Conservation (phyloP, 345 rosid genomes). For the Heritiera fomes region DNA sequence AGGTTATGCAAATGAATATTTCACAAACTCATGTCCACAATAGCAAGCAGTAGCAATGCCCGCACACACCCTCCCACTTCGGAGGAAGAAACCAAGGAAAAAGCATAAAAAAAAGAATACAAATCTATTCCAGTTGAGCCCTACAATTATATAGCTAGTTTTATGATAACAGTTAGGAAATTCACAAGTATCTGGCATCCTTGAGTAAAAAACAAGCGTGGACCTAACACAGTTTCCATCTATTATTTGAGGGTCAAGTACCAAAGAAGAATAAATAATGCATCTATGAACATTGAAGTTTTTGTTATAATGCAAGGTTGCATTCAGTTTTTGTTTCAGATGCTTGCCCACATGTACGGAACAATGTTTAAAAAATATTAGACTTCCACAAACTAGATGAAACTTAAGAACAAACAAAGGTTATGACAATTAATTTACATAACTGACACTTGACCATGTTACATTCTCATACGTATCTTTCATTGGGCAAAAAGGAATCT, state of each 20-base stretch:
- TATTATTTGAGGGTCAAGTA: background rate
- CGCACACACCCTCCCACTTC: background rate
- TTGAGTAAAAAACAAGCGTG: background rate
- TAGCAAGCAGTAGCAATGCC: background rate
- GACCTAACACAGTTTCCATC: background rate
- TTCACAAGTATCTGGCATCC: background rate
- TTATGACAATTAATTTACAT: background rate
- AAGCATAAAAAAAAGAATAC: background rate
- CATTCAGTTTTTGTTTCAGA: conserved; percentile 2
- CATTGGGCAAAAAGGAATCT: background rate
- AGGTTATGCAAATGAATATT: conserved; percentile 17
- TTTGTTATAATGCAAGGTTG: background rate
- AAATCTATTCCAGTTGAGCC: background rate
- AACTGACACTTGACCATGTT: background rate
- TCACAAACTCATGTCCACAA: conserved; percentile 15
- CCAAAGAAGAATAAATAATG: background rate
- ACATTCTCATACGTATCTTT: background rate
- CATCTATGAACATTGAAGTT: background rate
- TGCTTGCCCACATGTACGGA: background rate
- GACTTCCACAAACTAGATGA: background rate
- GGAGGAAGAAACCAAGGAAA: background rate
- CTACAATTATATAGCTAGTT: background rate
- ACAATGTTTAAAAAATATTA: background rate
- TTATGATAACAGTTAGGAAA: background rate
- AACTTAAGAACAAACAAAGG: background rate